Evolutionary conservation across 2,329 filamentous ascomycete species (phyloP).

Genomic region (Rutstroemia sp.): DNA sequence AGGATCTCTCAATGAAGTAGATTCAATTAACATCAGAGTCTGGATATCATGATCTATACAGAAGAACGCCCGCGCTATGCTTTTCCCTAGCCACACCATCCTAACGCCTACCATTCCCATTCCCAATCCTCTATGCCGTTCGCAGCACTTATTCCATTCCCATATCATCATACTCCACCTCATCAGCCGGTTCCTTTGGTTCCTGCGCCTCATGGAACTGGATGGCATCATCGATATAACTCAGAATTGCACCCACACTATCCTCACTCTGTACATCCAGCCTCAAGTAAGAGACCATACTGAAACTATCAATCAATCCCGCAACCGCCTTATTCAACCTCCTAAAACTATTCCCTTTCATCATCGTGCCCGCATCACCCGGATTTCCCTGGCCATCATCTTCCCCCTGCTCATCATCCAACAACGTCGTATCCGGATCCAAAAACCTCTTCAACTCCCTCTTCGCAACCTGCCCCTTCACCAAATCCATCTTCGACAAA

Average conservation of each 20-base stretch:
- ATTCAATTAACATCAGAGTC: neutral
- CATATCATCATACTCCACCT: constrained; percentile 41
- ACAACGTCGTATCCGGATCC: constrained; percentile 72
- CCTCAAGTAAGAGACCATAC: constrained; percentile 93
- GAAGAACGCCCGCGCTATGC: constrained; percentile 18
- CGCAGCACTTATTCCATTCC: constrained; percentile 25
- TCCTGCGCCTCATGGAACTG: constrained; percentile 93
- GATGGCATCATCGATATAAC: constrained; percentile 90
- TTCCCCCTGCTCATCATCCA: constrained; percentile 47
- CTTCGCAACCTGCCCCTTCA: constrained; percentile 81
- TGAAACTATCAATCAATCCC: constrained; percentile 90
- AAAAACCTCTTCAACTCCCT: constrained; percentile 85
- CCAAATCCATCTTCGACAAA: constrained; percentile 93
- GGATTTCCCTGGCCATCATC: constrained; percentile 45
- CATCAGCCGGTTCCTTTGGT: constrained; percentile 70
- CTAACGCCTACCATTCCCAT: constrained; percentile 4
- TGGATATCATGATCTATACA: neutral
- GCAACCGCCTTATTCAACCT: constrained; percentile 82
- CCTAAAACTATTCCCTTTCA: constrained; percentile 77
- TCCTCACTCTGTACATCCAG: constrained; percentile 88
- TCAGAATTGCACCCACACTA: constrained; percentile 75
- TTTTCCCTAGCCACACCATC: constrained; percentile 1
- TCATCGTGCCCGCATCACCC: constrained; percentile 60
- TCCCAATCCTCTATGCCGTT: neutral
- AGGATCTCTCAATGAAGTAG: neutral